These are phyloP conservation scores for Penicillium paneum DNA, from an alignment of 2,329 filamentous ascomycete species.

Conservation along the genomic window DNA sequence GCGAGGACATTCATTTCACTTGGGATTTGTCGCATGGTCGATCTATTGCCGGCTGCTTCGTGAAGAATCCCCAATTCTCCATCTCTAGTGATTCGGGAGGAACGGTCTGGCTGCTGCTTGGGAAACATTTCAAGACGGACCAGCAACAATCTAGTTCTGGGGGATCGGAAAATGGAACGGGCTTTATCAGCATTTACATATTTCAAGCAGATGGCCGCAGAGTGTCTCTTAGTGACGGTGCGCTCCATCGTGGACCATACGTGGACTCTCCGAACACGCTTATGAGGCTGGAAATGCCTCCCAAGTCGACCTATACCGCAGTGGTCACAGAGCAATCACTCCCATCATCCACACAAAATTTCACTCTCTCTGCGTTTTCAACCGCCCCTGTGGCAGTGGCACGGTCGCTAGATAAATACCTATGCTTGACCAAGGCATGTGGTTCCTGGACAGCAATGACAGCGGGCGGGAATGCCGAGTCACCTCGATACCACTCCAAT, in stretches of 20 bases:
- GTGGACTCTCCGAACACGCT: conserved; percentile 93
- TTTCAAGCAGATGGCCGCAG: conserved; percentile 69
- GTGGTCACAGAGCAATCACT: conserved; percentile 78
- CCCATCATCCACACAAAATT: conserved; percentile 70
- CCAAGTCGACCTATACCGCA: conserved; percentile 55
- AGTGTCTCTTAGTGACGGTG: conserved; percentile 70
- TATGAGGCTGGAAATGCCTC: conserved; percentile 65
- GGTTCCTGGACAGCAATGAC: conserved; percentile 74
- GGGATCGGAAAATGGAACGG: conserved; percentile 54
- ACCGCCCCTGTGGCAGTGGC: conserved; percentile 59
- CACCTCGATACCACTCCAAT: conserved; percentile 74
- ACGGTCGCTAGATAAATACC: conserved; percentile 60
- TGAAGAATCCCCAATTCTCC: conserved; percentile 62
- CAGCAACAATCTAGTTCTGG: conserved; percentile 48
- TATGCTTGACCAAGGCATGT: conserved; percentile 55
- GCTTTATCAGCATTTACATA: conserved; percentile 84
- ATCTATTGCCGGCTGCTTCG: conserved; percentile 69
- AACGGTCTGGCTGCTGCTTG: conserved; percentile 78
- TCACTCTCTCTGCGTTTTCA: conserved; percentile 82
- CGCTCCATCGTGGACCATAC: conserved; percentile 73
- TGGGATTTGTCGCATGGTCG: conserved; percentile 63
- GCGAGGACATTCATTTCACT: conserved; percentile 84
- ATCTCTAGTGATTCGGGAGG: conserved; percentile 55
- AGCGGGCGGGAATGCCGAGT: conserved; percentile 79
- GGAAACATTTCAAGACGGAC: conserved; percentile 75